Evolutionary conservation across 2,329 filamentous ascomycete genomes (phyloP).

Genomic region (Stachybotrys chlorohalonatus): DNA sequence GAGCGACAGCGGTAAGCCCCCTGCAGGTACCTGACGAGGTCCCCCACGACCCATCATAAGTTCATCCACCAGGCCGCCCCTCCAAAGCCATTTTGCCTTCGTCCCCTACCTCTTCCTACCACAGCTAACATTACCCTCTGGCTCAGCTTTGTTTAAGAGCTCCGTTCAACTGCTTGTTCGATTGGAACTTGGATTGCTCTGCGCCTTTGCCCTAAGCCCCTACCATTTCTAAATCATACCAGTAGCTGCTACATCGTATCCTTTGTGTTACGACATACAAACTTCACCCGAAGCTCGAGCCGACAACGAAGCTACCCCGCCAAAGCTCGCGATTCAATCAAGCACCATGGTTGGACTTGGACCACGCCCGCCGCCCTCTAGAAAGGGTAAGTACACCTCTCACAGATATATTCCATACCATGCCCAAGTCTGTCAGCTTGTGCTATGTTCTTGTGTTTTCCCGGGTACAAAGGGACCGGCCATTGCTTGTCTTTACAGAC

Average conservation of each 20-base stretch:
- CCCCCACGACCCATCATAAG: background rate
- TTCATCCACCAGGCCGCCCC: background rate
- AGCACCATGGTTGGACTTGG: conserved; percentile 42
- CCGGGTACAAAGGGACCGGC: no score
- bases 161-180: background rate
- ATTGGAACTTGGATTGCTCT: no score
- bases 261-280: background rate
- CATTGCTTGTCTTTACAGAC: no score
- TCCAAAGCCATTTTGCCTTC: background rate
- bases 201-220: no score
- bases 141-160: background rate
- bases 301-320: conserved; percentile 18
- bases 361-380: conserved; percentile 39
- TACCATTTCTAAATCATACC: background rate
- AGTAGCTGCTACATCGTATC: background rate
- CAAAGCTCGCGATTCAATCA: conserved; percentile 22
- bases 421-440: background rate
- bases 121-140: background rate
- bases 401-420: background rate
- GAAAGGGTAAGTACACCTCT: conserved; percentile 54
- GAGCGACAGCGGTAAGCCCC: background rate
- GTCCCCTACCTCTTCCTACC: background rate
- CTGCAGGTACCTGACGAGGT: background rate
- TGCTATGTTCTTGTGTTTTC: background rate
- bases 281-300: background rate